These are phyloP conservation scores for Deinandra increscens DNA, from an alignment of 129 eudicot species.

Conservation along the genomic window DNA sequence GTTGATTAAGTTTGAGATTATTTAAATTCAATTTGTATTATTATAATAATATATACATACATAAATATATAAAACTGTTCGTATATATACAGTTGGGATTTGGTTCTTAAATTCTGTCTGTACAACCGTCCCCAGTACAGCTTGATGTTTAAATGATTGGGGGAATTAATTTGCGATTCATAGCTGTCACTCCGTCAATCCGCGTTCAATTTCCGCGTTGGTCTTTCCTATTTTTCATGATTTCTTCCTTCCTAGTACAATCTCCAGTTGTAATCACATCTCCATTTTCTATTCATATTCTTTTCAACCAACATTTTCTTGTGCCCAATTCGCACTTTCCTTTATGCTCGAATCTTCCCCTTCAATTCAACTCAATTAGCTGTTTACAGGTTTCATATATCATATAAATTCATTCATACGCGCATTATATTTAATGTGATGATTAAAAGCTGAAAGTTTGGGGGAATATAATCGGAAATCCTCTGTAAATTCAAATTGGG, in stretches of 20 bases:
- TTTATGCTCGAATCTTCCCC: conserved; percentile 4
- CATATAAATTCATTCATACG: conserved; percentile 15
- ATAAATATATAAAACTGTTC: too few species aligned
- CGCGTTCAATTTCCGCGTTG: conserved; percentile 17
- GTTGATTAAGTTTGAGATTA: too few species aligned
- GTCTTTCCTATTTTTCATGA: conserved; percentile 13
- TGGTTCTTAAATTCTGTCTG: conserved; percentile 1
- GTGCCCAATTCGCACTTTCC: neutral
- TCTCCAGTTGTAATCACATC: conserved; percentile 38
- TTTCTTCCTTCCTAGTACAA: conserved; percentile 14
- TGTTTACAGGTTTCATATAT: neutral
- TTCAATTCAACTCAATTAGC: too few species aligned
- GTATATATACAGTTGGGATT: neutral
- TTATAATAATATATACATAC: too few species aligned
- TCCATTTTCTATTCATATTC: conserved; percentile 32
- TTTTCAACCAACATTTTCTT: conserved; percentile 24
- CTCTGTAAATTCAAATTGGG: neutral
- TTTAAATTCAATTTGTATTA: too few species aligned
- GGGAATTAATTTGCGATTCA: conserved; percentile 28
- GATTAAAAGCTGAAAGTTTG: neutral
- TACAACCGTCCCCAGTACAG: conserved; percentile 9
- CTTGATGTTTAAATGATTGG: conserved; percentile 31
- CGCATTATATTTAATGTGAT: neutral
- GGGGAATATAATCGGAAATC: too few species aligned
- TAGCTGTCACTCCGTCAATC: conserved; percentile 22